phyloP scores from a whole-genome alignment of 176 grass and related monocot species.

The Guadua angustifolia region DNA sequence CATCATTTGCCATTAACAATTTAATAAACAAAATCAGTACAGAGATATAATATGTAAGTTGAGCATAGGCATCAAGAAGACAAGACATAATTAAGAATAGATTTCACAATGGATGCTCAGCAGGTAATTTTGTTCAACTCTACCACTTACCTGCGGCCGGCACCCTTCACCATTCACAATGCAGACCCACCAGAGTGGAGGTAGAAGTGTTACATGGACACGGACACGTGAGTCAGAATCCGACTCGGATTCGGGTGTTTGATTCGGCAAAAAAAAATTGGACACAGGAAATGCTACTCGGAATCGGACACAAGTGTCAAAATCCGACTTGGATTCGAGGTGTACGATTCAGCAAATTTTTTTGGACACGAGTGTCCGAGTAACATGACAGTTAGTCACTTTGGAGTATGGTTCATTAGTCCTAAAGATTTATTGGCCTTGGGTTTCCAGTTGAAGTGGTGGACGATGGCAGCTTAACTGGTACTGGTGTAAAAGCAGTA shows the following conservation, averaged over 20 bases:
- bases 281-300: too few relatives aligned
- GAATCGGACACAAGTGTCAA: too few relatives aligned
- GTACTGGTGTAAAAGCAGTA: not conserved
- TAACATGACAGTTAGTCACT: not conserved
- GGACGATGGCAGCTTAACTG: not conserved
- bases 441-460: not conserved
- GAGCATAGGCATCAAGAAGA: not conserved
- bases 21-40: too few relatives aligned
- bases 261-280: too few relatives aligned
- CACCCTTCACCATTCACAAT: not conserved
- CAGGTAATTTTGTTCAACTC: not conserved
- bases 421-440: slow-evolving; percentile 10
- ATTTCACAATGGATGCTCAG: not conserved
- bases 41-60: not conserved
- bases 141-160: not conserved
- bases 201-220: not conserved
- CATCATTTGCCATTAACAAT: too few relatives aligned
- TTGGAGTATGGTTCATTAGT: not conserved
- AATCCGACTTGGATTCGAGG: too few relatives aligned
- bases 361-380: too few relatives aligned
- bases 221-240: too few relatives aligned
- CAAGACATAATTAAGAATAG: not conserved
- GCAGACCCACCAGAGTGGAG: not conserved
- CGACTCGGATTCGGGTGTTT: too few relatives aligned
- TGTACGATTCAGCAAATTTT: too few relatives aligned